phyloP scores from a whole-genome alignment of 306 rosid species.

The Cucurbita argyrosperma region DNA sequence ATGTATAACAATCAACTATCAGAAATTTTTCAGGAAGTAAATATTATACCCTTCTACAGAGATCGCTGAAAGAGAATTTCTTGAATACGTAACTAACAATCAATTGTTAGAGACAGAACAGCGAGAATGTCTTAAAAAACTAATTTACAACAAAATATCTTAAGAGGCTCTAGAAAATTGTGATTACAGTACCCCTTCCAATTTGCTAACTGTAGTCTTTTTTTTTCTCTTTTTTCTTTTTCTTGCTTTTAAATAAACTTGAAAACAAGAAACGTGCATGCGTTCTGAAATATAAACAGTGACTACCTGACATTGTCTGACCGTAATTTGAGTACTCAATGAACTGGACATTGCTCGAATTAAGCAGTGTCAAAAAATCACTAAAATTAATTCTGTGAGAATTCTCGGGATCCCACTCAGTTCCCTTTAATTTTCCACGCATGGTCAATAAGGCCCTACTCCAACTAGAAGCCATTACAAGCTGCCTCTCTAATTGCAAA shows the following conservation, averaged over 20 bases:
- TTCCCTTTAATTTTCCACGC: slow-evolving; percentile 77
- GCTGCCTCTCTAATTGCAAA: slow-evolving; percentile 88
- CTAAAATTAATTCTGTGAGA: slow-evolving; percentile 74
- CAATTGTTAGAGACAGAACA: not conserved
- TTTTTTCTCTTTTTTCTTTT: not conserved
- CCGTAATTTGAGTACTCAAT: slow-evolving; percentile 93
- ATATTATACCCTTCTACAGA: not conserved
- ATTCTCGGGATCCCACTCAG: slow-evolving; percentile 88
- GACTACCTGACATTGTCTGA: slow-evolving; percentile 66
- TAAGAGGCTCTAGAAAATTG: not conserved
- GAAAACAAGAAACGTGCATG: not conserved
- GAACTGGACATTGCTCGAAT: slow-evolving; percentile 62
- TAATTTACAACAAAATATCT: not conserved
- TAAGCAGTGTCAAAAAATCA: slow-evolving; percentile 66
- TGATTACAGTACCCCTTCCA: not conserved
- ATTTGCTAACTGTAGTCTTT: not conserved
- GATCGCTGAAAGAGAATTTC: not conserved
- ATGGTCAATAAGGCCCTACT: slow-evolving; percentile 60
- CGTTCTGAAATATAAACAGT: not conserved
- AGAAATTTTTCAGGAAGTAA: not conserved
- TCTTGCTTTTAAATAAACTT: not conserved
- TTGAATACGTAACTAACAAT: not conserved
- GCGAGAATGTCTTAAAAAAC: not conserved
- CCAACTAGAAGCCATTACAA: slow-evolving; percentile 85
- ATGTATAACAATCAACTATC: slow-evolving; percentile 6